Percentiles rank a stretch among this genome's conserved stretches.
Conservation (phyloP, 2,329 filamentous ascomycete species). For the Falciphora oryzae region DNA sequence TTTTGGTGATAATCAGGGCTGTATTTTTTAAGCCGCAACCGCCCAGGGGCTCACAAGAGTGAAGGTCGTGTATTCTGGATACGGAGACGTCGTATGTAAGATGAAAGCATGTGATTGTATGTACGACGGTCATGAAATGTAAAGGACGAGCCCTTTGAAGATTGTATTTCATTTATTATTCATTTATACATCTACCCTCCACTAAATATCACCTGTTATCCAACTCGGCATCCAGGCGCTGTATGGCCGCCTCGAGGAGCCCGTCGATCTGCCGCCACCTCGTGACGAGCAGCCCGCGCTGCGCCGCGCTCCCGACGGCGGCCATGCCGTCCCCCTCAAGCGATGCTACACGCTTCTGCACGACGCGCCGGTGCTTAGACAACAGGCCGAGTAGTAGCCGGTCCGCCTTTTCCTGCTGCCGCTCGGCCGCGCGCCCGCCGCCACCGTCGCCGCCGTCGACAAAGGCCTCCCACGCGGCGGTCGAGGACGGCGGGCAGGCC, state of each 20-base stretch:
- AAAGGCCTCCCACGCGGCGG: slow-evolving; percentile 14
- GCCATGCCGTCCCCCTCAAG: neutral
- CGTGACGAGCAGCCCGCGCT: neutral
- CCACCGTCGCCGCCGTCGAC: slow-evolving; percentile 10
- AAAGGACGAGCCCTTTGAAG: neutral
- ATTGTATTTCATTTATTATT: neutral
- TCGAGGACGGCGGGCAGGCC: slow-evolving; percentile 4
- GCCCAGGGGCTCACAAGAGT: neutral
- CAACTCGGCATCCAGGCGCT: neutral
- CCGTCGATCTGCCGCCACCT: slow-evolving; percentile 8
- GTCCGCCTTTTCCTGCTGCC: slow-evolving; percentile 40
- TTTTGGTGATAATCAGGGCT: neutral
- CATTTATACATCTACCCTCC: neutral
- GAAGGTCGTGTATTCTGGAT: neutral
- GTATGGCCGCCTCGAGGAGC: slow-evolving; percentile 3
- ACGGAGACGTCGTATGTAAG: neutral
- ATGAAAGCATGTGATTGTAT: neutral
- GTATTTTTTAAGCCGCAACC: neutral
- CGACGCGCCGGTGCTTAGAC: slow-evolving; percentile 20
- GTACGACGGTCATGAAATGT: neutral
- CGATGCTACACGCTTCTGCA: slow-evolving; percentile 53
- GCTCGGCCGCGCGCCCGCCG: slow-evolving; percentile 1
- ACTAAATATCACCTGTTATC: neutral
- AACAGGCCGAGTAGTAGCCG: slow-evolving; percentile 72
- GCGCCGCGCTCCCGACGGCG: neutral